Conservation (phyloP, 495 filamentous ascomycete species). For the Xylaria sp. region DNA sequence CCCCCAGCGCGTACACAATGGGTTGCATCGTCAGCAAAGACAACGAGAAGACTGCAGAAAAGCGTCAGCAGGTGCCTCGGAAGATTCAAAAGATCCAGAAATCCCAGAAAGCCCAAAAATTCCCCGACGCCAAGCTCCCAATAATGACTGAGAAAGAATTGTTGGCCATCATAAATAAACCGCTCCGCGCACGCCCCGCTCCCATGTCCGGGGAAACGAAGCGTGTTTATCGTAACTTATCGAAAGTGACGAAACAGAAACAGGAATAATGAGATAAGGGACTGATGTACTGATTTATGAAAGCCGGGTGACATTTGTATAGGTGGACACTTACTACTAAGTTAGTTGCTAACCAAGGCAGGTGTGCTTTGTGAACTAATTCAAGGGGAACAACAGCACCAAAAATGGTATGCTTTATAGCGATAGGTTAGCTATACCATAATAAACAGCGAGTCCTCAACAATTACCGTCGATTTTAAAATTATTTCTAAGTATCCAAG, state of each 20-base stretch:
- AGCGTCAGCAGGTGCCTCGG: neutral
- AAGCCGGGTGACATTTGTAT: neutral
- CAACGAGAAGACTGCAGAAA: neutral
- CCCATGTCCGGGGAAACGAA: neutral
- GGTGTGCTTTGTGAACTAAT: neutral
- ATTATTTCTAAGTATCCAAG: neutral
- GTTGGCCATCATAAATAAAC: neutral
- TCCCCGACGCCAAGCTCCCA: too few relatives aligned
- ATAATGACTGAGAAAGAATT: neutral
- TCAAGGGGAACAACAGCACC: neutral
- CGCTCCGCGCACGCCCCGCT: neutral
- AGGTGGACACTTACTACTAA: neutral
- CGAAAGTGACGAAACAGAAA: neutral
- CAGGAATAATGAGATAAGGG: neutral
- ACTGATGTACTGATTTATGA: neutral
- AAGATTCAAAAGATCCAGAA: neutral
- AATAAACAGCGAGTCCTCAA: neutral
- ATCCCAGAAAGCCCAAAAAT: neutral
- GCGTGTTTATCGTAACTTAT: neutral
- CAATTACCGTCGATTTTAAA: neutral
- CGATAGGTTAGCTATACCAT: neutral
- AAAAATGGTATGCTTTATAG: neutral
- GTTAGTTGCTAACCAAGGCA: neutral
- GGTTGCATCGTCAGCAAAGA: conserved; percentile 12
- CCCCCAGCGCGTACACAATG: too few relatives aligned